Base-by-base conservation (phyloP, 1,284 basidiomycete genomes). In the Rhodotorula sp. region DNA sequence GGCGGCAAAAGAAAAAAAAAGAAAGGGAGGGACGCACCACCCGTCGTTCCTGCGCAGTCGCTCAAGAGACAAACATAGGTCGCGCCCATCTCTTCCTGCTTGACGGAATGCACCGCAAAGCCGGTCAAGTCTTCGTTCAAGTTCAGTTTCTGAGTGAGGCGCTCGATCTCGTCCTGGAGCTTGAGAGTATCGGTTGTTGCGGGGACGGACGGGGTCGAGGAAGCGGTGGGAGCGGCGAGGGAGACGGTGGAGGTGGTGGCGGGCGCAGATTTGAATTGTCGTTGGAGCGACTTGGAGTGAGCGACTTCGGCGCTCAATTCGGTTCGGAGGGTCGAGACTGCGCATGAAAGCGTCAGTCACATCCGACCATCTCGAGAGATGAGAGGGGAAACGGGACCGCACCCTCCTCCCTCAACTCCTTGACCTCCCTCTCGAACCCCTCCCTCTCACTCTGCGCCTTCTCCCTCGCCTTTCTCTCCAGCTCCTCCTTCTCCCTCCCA, bases 81-180 rank as follows among this genome's bases (percentile, higher is more conserved):
- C 17, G 59, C 30, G 24, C 67, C 69, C 10, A 36, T 19, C 15
- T 65, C 63, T 32, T 66, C 67, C 36, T 52, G 39, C 66, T 70
- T 69, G 51, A 68, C 30, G 34, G 60, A 64, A 20, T 55, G 32
- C 19, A 75, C 67, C 32, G 62, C 64, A 51, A 75, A 67, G 24
- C 73, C 73, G 19, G 73, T 73, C 29, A 75, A 34, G 48, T 75
- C 73, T 59, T 75, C 73, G 51, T 64, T 68, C 29, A 75, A 52
- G 10, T 59, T 57, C 19, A 70, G 47, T 29, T 70, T 62, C 13
- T 15, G 22, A 27, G 56, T 66, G 20, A 68, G 29, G 17, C 47
- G 46, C 24, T 65, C 66, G 57, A 55, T 34, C 52, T 72, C 71
- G 8, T 71, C 70, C 19, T 58, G 57, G 15, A 72, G 66, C 52